phyloP scores from a whole-genome alignment of 805 yeast genomes.

The Nakazawaea anatomiae region DNA sequence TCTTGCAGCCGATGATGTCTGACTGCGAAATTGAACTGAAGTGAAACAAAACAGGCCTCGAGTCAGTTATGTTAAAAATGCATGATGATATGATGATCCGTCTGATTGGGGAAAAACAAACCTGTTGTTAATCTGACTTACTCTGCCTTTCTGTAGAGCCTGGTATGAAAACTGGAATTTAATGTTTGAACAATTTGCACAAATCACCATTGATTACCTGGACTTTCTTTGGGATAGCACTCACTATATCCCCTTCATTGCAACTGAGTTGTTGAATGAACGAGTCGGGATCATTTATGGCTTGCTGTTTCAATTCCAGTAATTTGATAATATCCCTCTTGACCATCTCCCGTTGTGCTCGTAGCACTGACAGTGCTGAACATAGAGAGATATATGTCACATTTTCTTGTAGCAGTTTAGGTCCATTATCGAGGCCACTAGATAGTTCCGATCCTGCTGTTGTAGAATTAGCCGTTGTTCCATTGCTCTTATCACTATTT shows the following conservation, averaged over 20 bases:
- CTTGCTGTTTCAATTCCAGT: conserved; percentile 5
- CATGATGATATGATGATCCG: too few relatives aligned
- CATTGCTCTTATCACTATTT: background rate
- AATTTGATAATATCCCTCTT: conserved; percentile 11
- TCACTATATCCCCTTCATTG: conserved; percentile 6
- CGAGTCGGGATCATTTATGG: conserved; percentile 9
- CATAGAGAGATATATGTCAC: conserved; percentile 14
- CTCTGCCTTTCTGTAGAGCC: background rate
- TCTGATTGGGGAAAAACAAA: background rate
- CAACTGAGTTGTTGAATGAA: conserved; percentile 7
- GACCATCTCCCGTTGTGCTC: conserved; percentile 11
- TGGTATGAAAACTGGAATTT: background rate
- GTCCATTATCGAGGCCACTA: background rate
- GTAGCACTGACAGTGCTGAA: conserved; percentile 12
- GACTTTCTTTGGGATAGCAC: conserved; percentile 11
- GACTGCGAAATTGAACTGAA: too few relatives aligned
- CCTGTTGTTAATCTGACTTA: background rate
- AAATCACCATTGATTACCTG: conserved; percentile 10
- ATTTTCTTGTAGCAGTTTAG: conserved; percentile 11
- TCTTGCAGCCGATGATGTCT: too few relatives aligned
- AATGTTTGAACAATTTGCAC: conserved; percentile 3
- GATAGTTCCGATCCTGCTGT: background rate
- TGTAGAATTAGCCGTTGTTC: background rate
- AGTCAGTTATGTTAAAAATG: too few relatives aligned
- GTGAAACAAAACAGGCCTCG: too few relatives aligned